These are phyloP conservation scores for Nematodospora valgi DNA, from an alignment of 805 yeast species.

Conservation along the genomic window DNA sequence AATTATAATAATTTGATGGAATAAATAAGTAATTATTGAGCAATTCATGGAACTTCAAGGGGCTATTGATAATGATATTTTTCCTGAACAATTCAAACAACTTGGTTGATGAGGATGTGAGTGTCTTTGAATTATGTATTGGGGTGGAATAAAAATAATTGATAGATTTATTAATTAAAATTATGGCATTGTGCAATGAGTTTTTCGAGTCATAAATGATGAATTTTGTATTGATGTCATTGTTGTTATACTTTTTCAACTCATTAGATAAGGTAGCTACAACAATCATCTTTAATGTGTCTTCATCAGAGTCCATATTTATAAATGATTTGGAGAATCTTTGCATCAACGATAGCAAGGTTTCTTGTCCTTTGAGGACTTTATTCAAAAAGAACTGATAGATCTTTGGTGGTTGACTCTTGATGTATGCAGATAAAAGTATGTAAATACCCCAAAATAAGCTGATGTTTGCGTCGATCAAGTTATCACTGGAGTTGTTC, in stretches of 20 bases:
- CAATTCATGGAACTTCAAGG: slow-evolving; percentile 48
- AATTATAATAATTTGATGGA: slow-evolving; percentile 37
- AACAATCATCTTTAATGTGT: slow-evolving; percentile 23
- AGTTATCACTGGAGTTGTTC: slow-evolving; percentile 12
- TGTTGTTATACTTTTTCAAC: slow-evolving; percentile 16
- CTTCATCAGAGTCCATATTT: slow-evolving; percentile 14
- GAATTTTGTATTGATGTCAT: slow-evolving; percentile 14
- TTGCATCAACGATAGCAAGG: slow-evolving; percentile 17
- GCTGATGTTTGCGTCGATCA: slow-evolving; percentile 28
- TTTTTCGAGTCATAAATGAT: slow-evolving; percentile 34
- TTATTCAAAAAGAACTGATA: slow-evolving; percentile 19
- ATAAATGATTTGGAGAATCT: slow-evolving; percentile 23
- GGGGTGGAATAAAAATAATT: slow-evolving; percentile 3
- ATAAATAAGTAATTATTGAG: slow-evolving; percentile 45
- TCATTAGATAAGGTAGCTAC: slow-evolving; percentile 34
- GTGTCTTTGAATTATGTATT: too few relatives aligned
- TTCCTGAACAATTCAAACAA: slow-evolving; percentile 45
- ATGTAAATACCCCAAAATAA: slow-evolving; percentile 49
- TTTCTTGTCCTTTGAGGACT: slow-evolving; percentile 10
- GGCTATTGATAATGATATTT: slow-evolving; percentile 48
- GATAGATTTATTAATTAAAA: slow-evolving; percentile 46
- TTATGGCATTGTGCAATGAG: slow-evolving; percentile 50
- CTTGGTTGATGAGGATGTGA: slow-evolving; percentile 10
- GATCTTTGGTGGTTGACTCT: slow-evolving; percentile 40
- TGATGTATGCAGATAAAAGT: slow-evolving; percentile 42